Base-by-base conservation (phyloP, 2,329 filamentous ascomycete genomes). In the Xylariaceae sp. region DNA sequence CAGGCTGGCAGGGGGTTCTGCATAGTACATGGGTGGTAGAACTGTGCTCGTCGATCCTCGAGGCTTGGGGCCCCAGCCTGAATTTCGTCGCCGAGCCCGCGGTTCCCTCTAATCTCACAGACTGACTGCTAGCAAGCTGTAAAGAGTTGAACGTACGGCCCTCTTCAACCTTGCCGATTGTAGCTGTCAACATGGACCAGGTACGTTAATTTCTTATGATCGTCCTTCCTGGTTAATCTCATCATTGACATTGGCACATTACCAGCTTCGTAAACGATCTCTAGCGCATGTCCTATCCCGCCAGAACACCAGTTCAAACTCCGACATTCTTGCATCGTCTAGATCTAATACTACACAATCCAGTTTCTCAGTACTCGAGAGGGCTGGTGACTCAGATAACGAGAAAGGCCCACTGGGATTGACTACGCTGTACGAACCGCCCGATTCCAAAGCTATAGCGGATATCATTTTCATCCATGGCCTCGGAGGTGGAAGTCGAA, bases 401-500 rank as follows among this genome's bases (percentile, higher is more conserved):
- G 39, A 41, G 39, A 41, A 41, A 41, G 54, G 54, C 6, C 48
- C 54, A 6, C 40, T 53, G 14, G 54, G 54, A 14, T 39, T 57
- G 39, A 50, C 36, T 44, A 51, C 48, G 10, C 47, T 56, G 19
- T 36, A 49, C 41, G 51, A 56, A 41, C 51, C 54, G 31, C 51
- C 45, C 33, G 48, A 51, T 22, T 39, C 39, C 41, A 41, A 46
- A 5, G 22, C 44, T 18, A 42, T 17, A 39, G 45, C 45, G 16
- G 54, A 57, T 42, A 39, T 57, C 17, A 18, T 57, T 31, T 55
- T 57, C 36, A 50, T 57, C 13, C 55, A 58, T 46, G 55, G 55
- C 19, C 48, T 58, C 18, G 48, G 53, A 33, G 55, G 55, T 34
- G 53, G 50, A 18, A 48, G 44, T 34, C 31, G 51, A 17, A 58